phyloP scores from a whole-genome alignment of 2,329 filamentous ascomycete species.

The Pseudogymnoascus sp. region DNA sequence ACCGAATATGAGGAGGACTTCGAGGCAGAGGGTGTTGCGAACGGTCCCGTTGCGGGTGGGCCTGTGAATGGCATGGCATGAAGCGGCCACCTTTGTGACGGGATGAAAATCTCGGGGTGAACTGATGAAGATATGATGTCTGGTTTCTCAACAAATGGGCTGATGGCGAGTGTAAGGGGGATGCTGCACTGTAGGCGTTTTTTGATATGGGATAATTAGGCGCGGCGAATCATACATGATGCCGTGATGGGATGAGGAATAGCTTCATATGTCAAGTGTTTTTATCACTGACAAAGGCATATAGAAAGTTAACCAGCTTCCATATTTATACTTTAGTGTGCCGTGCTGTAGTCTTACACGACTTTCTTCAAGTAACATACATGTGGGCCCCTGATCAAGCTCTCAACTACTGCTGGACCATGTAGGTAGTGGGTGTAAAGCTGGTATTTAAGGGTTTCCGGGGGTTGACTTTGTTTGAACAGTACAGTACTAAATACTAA shows the following conservation, averaged over 20 bases:
- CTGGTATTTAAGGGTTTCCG: background rate
- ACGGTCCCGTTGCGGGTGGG: background rate
- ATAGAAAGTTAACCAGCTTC: background rate
- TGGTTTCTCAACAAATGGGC: slow-evolving; percentile 5
- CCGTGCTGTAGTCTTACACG: background rate
- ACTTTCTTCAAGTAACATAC: background rate
- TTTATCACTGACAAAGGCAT: background rate
- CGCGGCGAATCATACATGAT: background rate
- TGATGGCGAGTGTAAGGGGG: background rate
- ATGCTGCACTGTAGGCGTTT: slow-evolving; percentile 7
- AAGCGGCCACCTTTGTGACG: background rate
- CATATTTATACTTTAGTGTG: background rate
- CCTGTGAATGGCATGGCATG: slow-evolving; percentile 1
- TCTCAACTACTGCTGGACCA: background rate
- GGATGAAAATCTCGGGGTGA: background rate
- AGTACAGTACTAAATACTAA: background rate
- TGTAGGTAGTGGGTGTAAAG: background rate
- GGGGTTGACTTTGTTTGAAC: background rate
- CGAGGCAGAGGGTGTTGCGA: background rate
- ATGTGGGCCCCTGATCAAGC: background rate
- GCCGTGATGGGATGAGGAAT: background rate
- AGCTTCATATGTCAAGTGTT: slow-evolving; percentile 2
- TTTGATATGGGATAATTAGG: background rate
- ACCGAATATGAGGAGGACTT: slow-evolving; percentile 2
- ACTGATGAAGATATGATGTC: slow-evolving; percentile 5